These are phyloP conservation scores for Elaphomyces granulatus DNA, from an alignment of 495 filamentous ascomycete genomes.

Conservation along the genomic window DNA sequence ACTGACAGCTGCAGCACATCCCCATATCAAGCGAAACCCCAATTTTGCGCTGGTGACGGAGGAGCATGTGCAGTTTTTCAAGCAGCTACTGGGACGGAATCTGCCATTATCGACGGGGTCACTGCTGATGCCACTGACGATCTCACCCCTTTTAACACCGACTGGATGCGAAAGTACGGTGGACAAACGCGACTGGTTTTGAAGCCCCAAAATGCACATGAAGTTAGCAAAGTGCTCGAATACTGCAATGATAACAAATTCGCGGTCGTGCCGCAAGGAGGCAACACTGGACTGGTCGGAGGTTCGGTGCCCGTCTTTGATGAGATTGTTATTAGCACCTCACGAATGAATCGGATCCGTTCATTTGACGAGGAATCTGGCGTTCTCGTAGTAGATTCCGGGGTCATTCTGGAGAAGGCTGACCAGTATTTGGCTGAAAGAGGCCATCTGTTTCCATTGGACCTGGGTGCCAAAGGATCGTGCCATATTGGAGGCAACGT, in stretches of 20 bases:
- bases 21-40: conserved; percentile 61
- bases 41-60: conserved; percentile 52
- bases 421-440: conserved; percentile 70
- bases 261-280: conserved; percentile 94
- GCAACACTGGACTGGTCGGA: conserved; percentile 90
- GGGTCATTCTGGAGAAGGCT: conserved; percentile 76
- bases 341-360: conserved; percentile 76
- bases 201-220: conserved; percentile 65
- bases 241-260: conserved; percentile 88
- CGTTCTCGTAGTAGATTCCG: conserved; percentile 76
- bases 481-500: conserved; percentile 98
- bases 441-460: conserved; percentile 79
- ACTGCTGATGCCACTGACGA: conserved; percentile 59
- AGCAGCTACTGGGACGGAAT: conserved; percentile 52
- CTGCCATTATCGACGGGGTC: conserved; percentile 73
- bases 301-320: conserved; percentile 94
- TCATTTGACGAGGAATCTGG: conserved; percentile 91
- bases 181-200: conserved; percentile 78
- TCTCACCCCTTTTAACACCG: conserved; percentile 82
- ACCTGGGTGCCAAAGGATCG: conserved; percentile 91
- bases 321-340: conserved; percentile 85
- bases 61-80: conserved; percentile 72
- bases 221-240: conserved; percentile 75
- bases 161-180: conserved; percentile 99
- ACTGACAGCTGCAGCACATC: conserved; percentile 75